These are phyloP conservation scores for Ceriops tagal DNA, from an alignment of 345 rosid species.

Conservation along the genomic window DNA sequence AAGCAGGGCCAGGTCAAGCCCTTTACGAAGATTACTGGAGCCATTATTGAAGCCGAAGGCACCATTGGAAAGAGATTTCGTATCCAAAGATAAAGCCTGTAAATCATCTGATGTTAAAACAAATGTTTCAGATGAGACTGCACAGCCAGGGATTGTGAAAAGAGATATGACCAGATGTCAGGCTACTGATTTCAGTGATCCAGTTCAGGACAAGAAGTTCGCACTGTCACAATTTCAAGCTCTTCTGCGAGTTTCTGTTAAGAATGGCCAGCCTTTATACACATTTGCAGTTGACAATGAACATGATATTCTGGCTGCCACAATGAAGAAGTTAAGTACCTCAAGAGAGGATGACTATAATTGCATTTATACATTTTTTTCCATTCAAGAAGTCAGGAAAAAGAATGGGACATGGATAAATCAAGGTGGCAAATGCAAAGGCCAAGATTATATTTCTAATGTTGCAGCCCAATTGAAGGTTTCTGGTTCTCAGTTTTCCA, in stretches of 20 bases:
- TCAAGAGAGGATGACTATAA: conserved; percentile 46
- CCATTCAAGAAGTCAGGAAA: conserved; percentile 68
- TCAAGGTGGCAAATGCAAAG: conserved; percentile 58
- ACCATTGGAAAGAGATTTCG: conserved; percentile 35
- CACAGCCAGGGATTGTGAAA: conserved; percentile 41
- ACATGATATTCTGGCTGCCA: conserved; percentile 72
- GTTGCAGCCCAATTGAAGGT: conserved; percentile 79
- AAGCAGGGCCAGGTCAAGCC: conserved; percentile 65
- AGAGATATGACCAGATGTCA: conserved; percentile 34
- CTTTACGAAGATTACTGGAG: conserved; percentile 77
- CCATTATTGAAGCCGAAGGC: conserved; percentile 67
- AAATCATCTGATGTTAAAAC: conserved; percentile 11
- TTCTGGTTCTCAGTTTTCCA: conserved; percentile 43
- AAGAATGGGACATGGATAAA: conserved; percentile 73
- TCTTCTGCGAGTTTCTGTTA: conserved; percentile 69
- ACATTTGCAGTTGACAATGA: conserved; percentile 84
- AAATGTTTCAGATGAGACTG: conserved; percentile 4
- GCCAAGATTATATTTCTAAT: conserved; percentile 58
- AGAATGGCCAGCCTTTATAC: conserved; percentile 79
- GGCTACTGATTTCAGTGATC: conserved; percentile 32
- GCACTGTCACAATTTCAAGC: conserved; percentile 61
- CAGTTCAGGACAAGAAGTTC: conserved; percentile 30
- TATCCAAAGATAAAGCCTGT: conserved; percentile 30
- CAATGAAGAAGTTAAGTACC: conserved; percentile 37
- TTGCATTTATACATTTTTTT: conserved; percentile 68